A percentile compares a stretch with the other conserved stretches of the same genome.
Conservation (phyloP, 331 rosid genomes). For the Phaseolus coccineus region DNA sequence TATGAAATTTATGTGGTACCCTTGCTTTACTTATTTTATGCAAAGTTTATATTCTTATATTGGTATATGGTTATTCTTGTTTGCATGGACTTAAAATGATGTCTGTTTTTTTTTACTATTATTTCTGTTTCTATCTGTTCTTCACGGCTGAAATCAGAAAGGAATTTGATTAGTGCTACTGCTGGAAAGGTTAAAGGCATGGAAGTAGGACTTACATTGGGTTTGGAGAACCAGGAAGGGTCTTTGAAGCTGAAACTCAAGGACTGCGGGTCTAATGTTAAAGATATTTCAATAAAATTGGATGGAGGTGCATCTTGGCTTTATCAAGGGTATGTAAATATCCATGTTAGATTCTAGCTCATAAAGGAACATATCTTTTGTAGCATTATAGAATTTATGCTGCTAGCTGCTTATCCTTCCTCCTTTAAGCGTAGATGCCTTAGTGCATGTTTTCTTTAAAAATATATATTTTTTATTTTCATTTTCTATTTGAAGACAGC, state of each 20-base stretch:
- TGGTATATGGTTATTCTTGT: conserved; percentile 21
- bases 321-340: conserved; percentile 86
- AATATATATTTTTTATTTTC: neutral
- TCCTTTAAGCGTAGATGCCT: conserved; percentile 16
- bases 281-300: conserved; percentile 75
- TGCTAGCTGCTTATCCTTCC: neutral
- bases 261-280: conserved; percentile 69
- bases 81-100: conserved; percentile 30
- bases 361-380: conserved; percentile 14
- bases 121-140: conserved; percentile 29
- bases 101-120: conserved; percentile 21
- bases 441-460: neutral
- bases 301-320: conserved; percentile 99
- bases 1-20: conserved; percentile 8
- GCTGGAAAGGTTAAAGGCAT: conserved; percentile 81
- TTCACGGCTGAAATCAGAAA: conserved; percentile 38
- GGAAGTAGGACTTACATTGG: conserved; percentile 76
- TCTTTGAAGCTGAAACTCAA: conserved; percentile 69
- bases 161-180: conserved; percentile 51
- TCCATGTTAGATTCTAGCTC: conserved; percentile 29
- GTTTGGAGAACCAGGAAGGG: conserved; percentile 79
- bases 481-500: neutral
- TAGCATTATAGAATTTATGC: conserved; percentile 36
- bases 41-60: conserved; percentile 5
- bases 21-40: conserved; percentile 21